phyloP scores from a whole-genome alignment of 1,139 yeast species.

The Eremothecium coryli region DNA sequence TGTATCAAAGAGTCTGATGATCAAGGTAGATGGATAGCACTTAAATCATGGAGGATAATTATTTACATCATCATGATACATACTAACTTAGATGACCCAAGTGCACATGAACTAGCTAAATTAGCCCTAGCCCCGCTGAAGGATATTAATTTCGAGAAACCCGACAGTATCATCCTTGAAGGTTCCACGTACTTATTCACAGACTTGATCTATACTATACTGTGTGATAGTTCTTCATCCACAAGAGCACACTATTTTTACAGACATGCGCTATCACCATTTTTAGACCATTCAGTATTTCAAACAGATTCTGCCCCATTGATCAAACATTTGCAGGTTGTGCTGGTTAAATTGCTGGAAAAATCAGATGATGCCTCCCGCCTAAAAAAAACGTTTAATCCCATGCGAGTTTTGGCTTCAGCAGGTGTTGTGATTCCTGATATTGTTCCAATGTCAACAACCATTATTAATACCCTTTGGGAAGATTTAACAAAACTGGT shows the following conservation, averaged over 20 bases:
- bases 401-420: constrained; percentile 18
- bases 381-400: constrained; percentile 8
- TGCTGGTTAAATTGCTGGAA: not conserved
- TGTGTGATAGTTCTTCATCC: constrained; percentile 6
- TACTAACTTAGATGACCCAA: constrained; percentile 2
- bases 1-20: constrained; percentile 13
- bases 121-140: constrained; percentile 6
- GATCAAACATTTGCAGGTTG: not conserved
- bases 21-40: constrained; percentile 13
- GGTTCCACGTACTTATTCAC: constrained; percentile 4
- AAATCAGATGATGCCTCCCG: not conserved
- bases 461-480: constrained; percentile 8
- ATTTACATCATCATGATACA: constrained; percentile 18
- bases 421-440: constrained; percentile 14
- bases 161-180: not conserved
- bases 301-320: not conserved
- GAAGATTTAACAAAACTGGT: constrained; percentile 8
- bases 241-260: constrained; percentile 11
- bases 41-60: constrained; percentile 26
- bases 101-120: not conserved
- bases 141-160: not conserved
- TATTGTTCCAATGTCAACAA: constrained; percentile 12
- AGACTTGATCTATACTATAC: constrained; percentile 8
- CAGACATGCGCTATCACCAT: constrained; percentile 13
- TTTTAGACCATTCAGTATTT: constrained; percentile 1